Evolutionary conservation across 768 basidiomycete species (phyloP), one percentile per base, ranked within the genome.

Genomic region (Clavaria fumosa): DNA sequence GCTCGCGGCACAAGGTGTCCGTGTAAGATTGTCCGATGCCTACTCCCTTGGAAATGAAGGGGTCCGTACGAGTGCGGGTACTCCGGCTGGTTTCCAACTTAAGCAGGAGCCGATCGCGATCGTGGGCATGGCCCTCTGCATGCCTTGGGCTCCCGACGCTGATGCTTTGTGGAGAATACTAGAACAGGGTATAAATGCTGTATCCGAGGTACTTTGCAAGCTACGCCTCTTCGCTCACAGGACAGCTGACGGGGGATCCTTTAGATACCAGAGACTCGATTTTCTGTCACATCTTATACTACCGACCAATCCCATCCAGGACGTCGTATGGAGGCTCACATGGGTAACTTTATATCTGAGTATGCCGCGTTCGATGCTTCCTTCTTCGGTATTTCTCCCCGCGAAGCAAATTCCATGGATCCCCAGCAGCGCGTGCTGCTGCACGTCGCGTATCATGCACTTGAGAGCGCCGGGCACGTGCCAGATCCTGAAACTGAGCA

Each of bases 321-420:
- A 22, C 67, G 66, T 21, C 51, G 51, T 20, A 64, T 74, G 57
- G 69, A 64, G 44, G 65, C 68, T 9, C 60, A 56, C 18, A 70
- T 60, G 0, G 79, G 76, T 18, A 79, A 82, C 50, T 84, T 83
- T 50, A 51, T 83, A 35, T 53, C 63, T 14, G 61, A 64, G 28
- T 57, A 63, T 20, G 71, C 69, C 43, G 59, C 61, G 34, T 83
- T 83, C 47, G 81, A 84, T 50, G 62, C 78, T 50, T 60, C 56
- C 50, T 79, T 80, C 50, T 84, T 83, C 62, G 71, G 67, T 28
- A 68, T 80, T 31, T 78, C 72, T 27, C 79, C 81, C 2, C 68
- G 80, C 4, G 80, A 83, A 53, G 79, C 81, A 10, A 69, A 58
- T 42, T 70, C 62, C 51, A 82, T 82, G 78, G 77, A 82, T 47